These are phyloP conservation scores for Phytophthora tentaculata DNA, from an alignment of 352 stramenopile genomes.

Conservation along the genomic window DNA sequence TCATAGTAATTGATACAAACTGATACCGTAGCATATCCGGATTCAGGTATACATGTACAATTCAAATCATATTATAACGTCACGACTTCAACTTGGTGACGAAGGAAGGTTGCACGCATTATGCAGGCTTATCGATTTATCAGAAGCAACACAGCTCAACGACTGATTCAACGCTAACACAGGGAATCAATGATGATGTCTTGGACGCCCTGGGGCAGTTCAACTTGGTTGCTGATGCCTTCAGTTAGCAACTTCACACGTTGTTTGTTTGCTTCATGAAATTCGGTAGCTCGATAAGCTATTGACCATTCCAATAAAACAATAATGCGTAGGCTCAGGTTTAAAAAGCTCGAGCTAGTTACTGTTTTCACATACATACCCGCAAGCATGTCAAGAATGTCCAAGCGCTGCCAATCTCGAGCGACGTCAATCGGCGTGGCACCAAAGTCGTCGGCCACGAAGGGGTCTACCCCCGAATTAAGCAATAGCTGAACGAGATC, in stretches of 20 bases:
- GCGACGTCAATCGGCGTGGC: conserved; percentile 61
- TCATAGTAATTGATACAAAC: too few relatives aligned
- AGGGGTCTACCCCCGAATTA: conserved; percentile 36
- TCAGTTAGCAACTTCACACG: conserved; percentile 29
- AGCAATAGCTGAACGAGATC: conserved; percentile 52
- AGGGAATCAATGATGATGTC: conserved; percentile 24
- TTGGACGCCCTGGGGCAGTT: conserved; percentile 21
- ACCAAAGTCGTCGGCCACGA: conserved; percentile 57
- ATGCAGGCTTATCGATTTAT: too few relatives aligned
- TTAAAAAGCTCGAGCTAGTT: not conserved
- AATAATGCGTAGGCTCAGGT: not conserved
- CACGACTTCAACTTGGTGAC: not conserved
- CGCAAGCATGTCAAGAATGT: conserved; percentile 54
- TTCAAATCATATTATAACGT: not conserved
- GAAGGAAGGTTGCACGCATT: too few relatives aligned
- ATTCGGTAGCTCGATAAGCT: conserved; percentile 27
- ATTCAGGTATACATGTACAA: not conserved
- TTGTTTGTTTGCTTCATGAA: conserved; percentile 27
- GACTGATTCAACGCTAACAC: conserved; percentile 21
- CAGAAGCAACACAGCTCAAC: too few relatives aligned
- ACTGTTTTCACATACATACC: conserved; percentile 35
- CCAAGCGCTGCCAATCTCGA: conserved; percentile 58
- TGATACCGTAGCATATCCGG: not conserved
- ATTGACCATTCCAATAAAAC: not conserved
- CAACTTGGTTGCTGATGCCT: conserved; percentile 26